Evolutionary conservation across 768 basidiomycete species (phyloP), one percentile per base, ranked within the genome.

Genomic region (Suillus occidentalis): DNA sequence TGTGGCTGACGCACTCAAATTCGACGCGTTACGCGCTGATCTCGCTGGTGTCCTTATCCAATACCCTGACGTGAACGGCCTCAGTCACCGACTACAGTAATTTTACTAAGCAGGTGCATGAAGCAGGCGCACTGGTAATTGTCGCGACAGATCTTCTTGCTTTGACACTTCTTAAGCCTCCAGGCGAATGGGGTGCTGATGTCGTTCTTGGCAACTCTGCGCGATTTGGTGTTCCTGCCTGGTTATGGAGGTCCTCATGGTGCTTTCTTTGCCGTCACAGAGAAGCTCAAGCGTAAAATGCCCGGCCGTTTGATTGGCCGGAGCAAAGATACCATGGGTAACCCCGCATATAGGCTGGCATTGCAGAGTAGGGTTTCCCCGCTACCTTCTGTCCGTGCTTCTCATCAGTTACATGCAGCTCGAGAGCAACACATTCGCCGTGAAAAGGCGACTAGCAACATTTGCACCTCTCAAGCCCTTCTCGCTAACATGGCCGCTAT

Each of bases 401-500:
- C 25, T 43, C 12, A 55, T 57, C 20, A 65, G 62, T 60, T 8
- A 28, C 45, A 34, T 52, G 22, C 65, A 97, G 94, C 96, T 64
- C 92, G 95, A 34, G 95, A 97, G 75, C 96, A 97, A 77, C 95
- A 97, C 72, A 97, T 98, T 68, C 91, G 97, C 65, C 91, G 97
- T 25, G 97, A 99, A 76, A 98, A 95, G 80, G 97, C 97, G 0
- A 99, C 97, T 5, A 95, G 93, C 73, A 99, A 99, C 73, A 97
- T 99, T 65, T 99, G 97, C 75, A 99, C 97, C 7, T 94, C 92
- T 69, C 96, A 99, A 78, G 97, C 95, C 0, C 87, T 99, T 20
- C 90, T 99, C 34, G 97, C 97, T 22, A 99, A 99, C 79, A 98
- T 98, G 94, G 94, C 97, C 22, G 95, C 96, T 42, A 98, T 99